Conservation (phyloP, 2,329 filamentous ascomycete genomes). For the Colletotrichum plurivorum region DNA sequence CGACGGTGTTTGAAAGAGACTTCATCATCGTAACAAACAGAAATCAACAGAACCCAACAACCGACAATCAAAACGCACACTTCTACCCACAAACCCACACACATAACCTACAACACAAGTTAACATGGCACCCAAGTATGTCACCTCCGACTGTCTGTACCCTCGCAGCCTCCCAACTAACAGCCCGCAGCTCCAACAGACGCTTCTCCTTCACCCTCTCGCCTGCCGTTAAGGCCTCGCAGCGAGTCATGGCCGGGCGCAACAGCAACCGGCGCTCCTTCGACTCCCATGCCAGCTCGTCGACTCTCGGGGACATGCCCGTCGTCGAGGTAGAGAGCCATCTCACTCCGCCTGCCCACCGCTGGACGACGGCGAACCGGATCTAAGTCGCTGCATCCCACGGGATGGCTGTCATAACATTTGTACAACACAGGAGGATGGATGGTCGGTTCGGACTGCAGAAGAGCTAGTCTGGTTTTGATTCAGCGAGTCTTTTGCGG, state of each 20-base stretch:
- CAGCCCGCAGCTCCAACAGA: conserved; percentile 16
- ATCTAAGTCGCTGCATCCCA: not conserved
- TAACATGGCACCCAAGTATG: conserved; percentile 33
- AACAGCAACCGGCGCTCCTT: conserved; percentile 24
- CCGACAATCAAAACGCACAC: not conserved
- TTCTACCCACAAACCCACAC: not conserved
- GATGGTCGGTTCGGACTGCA: not conserved
- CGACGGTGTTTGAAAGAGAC: no score
- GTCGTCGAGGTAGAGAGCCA: conserved; percentile 31
- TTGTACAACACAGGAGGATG: not conserved
- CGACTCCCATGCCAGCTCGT: conserved; percentile 33
- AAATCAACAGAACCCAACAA: not conserved
- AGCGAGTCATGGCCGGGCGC: conserved; percentile 22
- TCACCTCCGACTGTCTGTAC: not conserved
- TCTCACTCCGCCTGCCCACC: conserved; percentile 22
- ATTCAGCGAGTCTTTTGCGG: conserved; percentile 1
- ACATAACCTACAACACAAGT: not conserved
- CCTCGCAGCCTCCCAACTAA: not conserved
- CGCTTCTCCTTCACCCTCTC: conserved; percentile 32
- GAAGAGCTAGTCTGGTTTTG: not conserved
- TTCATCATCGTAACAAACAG: not conserved
- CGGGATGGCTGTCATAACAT: not conserved
- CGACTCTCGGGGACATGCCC: conserved; percentile 28
- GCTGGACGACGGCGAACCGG: conserved; percentile 31
- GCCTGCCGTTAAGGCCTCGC: conserved; percentile 29